Conservation (phyloP, 345 rosid genomes). For the Eucalyptus tenuipes region DNA sequence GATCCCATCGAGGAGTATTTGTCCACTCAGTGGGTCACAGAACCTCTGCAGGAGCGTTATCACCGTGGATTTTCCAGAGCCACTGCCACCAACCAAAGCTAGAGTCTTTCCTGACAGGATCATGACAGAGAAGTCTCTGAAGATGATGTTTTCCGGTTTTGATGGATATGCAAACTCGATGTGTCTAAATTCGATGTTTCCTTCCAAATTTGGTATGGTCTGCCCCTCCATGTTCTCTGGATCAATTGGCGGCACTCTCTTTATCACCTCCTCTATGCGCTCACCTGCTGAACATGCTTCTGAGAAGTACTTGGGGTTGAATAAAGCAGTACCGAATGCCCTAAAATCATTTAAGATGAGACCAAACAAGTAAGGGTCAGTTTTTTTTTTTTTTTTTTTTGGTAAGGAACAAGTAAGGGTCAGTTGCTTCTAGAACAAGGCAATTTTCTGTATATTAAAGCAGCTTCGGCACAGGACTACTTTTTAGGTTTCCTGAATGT, state of each 20-base stretch:
- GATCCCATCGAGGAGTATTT: conserved; percentile 51
- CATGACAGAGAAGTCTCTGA: conserved; percentile 41
- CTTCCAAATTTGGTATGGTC: conserved; percentile 23
- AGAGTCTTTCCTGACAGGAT: conserved; percentile 56
- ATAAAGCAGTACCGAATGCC: conserved; percentile 50
- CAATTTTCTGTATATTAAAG: neutral
- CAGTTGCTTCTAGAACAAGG: neutral
- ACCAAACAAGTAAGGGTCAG: neutral
- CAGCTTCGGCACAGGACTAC: neutral
- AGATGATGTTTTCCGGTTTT: conserved; percentile 39
- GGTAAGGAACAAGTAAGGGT: neutral
- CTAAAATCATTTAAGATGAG: conserved; percentile 8
- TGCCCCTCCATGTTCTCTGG: conserved; percentile 38
- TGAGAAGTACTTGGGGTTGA: conserved; percentile 50
- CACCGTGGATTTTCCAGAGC: conserved; percentile 74
- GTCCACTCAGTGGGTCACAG: conserved; percentile 58
- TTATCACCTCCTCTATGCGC: conserved; percentile 46
- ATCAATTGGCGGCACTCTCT: conserved; percentile 64
- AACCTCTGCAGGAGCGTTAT: conserved; percentile 69
- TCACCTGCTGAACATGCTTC: conserved; percentile 61
- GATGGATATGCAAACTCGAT: conserved; percentile 71
- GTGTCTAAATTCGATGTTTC: conserved; percentile 49
- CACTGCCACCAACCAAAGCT: conserved; percentile 86
- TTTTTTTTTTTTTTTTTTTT: too few species aligned
- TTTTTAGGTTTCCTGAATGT: neutral